Evolutionary conservation across 1,284 basidiomycete genomes (phyloP).

Genomic region (Hemileia vastatrix): DNA sequence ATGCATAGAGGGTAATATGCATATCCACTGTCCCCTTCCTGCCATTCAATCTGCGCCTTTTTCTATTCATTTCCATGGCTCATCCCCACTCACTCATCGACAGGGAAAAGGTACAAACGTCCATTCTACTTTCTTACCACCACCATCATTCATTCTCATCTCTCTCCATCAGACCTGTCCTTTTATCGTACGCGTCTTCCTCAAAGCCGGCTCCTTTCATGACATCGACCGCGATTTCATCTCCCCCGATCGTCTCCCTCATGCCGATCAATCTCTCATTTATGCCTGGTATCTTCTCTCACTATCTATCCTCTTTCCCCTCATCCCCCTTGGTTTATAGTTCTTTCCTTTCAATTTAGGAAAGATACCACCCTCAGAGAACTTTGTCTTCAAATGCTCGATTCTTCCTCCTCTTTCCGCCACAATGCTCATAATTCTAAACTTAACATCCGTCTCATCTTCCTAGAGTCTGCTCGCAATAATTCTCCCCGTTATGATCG

Average conservation of each 20-base stretch:
- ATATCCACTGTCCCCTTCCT: too few relatives aligned
- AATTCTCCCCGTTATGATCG: too few relatives aligned
- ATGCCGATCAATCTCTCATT: slow-evolving; percentile 9
- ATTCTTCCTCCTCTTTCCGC: slow-evolving; percentile 8
- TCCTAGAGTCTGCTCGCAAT: slow-evolving; percentile 12
- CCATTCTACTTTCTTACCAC: too few relatives aligned
- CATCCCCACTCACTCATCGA: too few relatives aligned
- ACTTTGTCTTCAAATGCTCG: slow-evolving; percentile 13
- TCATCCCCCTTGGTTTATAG: background rate
- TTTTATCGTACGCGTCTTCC: slow-evolving; percentile 16
- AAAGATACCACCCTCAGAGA: slow-evolving; percentile 21
- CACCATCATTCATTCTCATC: too few relatives aligned
- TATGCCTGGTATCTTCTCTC: slow-evolving; percentile 9
- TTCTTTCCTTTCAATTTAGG: background rate
- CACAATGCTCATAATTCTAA: background rate
- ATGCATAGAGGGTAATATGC: too few relatives aligned
- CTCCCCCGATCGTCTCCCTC: slow-evolving; percentile 5
- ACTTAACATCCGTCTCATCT: slow-evolving; percentile 15
- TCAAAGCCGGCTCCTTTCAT: slow-evolving; percentile 14
- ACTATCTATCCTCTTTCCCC: background rate
- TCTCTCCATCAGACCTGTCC: slow-evolving; percentile 11
- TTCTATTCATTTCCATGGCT: too few relatives aligned
- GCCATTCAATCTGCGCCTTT: too few relatives aligned
- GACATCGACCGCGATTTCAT: slow-evolving; percentile 15
- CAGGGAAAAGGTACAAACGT: too few relatives aligned